Evolutionary conservation across 169 alveolate species (phyloP).

Genomic region (Plasmodium adleri): DNA sequence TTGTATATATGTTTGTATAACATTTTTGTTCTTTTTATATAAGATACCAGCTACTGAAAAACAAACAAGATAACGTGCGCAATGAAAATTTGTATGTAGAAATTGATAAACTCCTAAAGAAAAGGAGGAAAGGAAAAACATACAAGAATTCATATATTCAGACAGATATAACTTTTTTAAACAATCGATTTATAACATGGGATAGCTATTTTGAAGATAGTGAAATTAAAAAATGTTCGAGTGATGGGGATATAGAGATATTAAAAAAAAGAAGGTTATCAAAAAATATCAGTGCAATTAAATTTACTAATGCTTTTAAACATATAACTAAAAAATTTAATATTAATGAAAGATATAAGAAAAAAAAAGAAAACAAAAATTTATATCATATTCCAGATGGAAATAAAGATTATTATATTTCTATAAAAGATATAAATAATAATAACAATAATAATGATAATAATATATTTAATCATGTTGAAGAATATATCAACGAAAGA

Average conservation of each 20-base stretch:
- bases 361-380: neutral
- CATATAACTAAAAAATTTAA: neutral
- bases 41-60: slow-evolving; percentile 31
- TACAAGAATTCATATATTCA: slow-evolving; percentile 23
- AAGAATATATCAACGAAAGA: neutral
- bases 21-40: neutral
- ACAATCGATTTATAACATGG: slow-evolving; percentile 30
- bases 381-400: neutral
- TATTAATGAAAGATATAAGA: neutral
- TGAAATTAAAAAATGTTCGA: slow-evolving; percentile 10
- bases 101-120: slow-evolving; percentile 21
- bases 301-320: neutral
- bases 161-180: slow-evolving; percentile 43
- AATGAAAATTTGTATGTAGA: slow-evolving; percentile 27
- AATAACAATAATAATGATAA: neutral
- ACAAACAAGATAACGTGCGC: slow-evolving; percentile 11
- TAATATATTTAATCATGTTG: neutral
- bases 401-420: no score
- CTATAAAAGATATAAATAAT: neutral
- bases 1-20: neutral
- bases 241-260: slow-evolving; percentile 49
- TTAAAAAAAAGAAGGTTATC: slow-evolving; percentile 12
- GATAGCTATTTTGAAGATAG: slow-evolving; percentile 45
- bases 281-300: slow-evolving; percentile 15
- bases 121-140: slow-evolving; percentile 18